Evolutionary conservation across 441 rosid genomes (phyloP).

Genomic region (Hypseocharis bilobata): DNA sequence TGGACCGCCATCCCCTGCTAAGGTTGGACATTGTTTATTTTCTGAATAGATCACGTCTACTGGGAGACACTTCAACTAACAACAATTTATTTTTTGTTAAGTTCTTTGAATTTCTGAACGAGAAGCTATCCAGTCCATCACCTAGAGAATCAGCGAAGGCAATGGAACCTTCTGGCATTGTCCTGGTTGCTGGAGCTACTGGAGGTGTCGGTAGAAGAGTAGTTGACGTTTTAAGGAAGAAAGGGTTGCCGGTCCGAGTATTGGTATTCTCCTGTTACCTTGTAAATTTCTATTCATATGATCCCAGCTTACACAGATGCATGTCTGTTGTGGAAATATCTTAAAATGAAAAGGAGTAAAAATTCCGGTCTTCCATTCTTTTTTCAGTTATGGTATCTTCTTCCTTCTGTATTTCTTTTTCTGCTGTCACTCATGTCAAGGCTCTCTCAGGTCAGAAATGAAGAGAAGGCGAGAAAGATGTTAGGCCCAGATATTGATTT

Average conservation of each 20-base stretch:
- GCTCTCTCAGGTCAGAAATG: constrained; percentile 56
- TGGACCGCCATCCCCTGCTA: constrained; percentile 66
- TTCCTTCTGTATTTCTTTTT: background rate
- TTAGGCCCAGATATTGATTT: constrained; percentile 63
- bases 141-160: constrained; percentile 27
- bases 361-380: background rate
- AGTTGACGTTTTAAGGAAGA: constrained; percentile 48
- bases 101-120: constrained; percentile 56
- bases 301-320: background rate
- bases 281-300: background rate
- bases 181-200: constrained; percentile 85
- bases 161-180: constrained; percentile 49
- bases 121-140: constrained; percentile 47
- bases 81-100: constrained; percentile 27
- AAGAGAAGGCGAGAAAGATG: constrained; percentile 73
- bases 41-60: background rate
- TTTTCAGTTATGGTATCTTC: background rate
- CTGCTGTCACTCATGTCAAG: background rate
- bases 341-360: too few species aligned
- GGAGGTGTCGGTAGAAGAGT: constrained; percentile 86
- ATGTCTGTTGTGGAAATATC: background rate
- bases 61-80: constrained; percentile 17
- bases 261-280: constrained; percentile 38
- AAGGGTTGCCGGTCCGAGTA: constrained; percentile 59
- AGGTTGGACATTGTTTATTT: constrained; percentile 33